Conservation (phyloP, 192 early-diverging fungal genomes). For the Coemansia sp. region DNA sequence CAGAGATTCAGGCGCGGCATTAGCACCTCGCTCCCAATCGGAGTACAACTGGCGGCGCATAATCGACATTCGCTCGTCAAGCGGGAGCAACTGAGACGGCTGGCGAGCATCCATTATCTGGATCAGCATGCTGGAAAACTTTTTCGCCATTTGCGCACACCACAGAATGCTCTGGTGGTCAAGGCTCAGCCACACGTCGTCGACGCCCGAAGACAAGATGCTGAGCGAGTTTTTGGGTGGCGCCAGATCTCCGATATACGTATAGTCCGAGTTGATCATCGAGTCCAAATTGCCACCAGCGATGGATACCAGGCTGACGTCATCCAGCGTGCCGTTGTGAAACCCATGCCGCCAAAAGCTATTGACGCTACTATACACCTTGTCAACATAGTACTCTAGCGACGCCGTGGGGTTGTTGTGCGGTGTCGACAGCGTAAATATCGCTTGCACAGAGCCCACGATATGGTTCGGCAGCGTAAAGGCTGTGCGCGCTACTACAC, state of each 20-base stretch:
- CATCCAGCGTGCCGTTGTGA: conserved; percentile 40
- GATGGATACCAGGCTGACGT: conserved; percentile 83
- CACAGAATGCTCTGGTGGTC: conserved; percentile 90
- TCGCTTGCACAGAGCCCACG: conserved; percentile 72
- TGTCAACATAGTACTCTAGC: conserved; percentile 60
- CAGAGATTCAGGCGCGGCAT: background rate
- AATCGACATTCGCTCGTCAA: conserved; percentile 65
- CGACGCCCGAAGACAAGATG: conserved; percentile 75
- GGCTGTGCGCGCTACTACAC: conserved; percentile 85
- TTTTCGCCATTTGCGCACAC: conserved; percentile 88
- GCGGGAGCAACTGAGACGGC: conserved; percentile 61
- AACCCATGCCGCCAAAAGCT: conserved; percentile 68
- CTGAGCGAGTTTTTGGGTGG: conserved; percentile 73
- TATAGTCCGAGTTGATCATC: conserved; percentile 79
- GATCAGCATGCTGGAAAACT: conserved; percentile 61
- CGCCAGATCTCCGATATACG: conserved; percentile 68
- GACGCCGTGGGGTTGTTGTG: conserved; percentile 80
- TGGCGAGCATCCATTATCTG: conserved; percentile 64
- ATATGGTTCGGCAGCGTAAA: conserved; percentile 72
- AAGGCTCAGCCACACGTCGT: conserved; percentile 84
- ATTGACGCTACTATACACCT: conserved; percentile 70
- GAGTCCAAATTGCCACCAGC: conserved; percentile 88
- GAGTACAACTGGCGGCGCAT: conserved; percentile 63
- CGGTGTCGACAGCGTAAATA: conserved; percentile 89
- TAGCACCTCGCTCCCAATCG: conserved; percentile 46